Conservation (phyloP, 768 basidiomycete species). For the Trametes meyenii region DNA sequence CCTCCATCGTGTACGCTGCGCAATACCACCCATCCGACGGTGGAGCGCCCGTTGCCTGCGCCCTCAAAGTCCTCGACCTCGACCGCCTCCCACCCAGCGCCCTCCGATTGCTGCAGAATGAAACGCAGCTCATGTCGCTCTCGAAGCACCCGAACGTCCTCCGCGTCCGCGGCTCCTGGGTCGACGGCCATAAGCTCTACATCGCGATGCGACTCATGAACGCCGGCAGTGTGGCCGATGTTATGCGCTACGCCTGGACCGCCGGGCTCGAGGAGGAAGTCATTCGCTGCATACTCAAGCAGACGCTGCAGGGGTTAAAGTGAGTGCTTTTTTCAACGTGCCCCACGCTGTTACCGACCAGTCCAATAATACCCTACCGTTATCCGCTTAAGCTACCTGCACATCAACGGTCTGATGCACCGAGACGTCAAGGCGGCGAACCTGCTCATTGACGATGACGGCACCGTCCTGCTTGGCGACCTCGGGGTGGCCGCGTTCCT, state of each 20-base stretch:
- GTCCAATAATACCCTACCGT: neutral
- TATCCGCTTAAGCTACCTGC: slow-evolving; percentile 63
- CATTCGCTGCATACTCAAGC: slow-evolving; percentile 79
- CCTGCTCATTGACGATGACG: slow-evolving; percentile 87
- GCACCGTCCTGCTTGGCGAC: slow-evolving; percentile 89
- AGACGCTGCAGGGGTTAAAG: slow-evolving; percentile 89
- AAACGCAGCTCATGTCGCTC: slow-evolving; percentile 91
- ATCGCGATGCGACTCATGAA: slow-evolving; percentile 92
- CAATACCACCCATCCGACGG: slow-evolving; percentile 51
- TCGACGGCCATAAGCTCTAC: slow-evolving; percentile 78
- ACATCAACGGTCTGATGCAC: slow-evolving; percentile 89
- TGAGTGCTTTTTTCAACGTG: slow-evolving; percentile 42
- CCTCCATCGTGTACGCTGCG: slow-evolving; percentile 88
- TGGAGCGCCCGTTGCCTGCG: slow-evolving; percentile 56
- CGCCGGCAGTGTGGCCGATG: slow-evolving; percentile 82
- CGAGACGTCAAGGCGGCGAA: slow-evolving; percentile 95
- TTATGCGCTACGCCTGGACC: slow-evolving; percentile 82
- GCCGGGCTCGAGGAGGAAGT: slow-evolving; percentile 94
- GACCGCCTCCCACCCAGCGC: slow-evolving; percentile 74
- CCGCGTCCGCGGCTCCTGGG: slow-evolving; percentile 89
- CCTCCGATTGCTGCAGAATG: slow-evolving; percentile 73
- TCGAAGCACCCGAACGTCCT: slow-evolving; percentile 93
- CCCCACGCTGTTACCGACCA: neutral
- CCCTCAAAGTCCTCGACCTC: slow-evolving; percentile 89
- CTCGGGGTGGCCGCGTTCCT: slow-evolving; percentile 90